Conservation (phyloP, 768 basidiomycete species). For the Pleurotus pulmonarius region DNA sequence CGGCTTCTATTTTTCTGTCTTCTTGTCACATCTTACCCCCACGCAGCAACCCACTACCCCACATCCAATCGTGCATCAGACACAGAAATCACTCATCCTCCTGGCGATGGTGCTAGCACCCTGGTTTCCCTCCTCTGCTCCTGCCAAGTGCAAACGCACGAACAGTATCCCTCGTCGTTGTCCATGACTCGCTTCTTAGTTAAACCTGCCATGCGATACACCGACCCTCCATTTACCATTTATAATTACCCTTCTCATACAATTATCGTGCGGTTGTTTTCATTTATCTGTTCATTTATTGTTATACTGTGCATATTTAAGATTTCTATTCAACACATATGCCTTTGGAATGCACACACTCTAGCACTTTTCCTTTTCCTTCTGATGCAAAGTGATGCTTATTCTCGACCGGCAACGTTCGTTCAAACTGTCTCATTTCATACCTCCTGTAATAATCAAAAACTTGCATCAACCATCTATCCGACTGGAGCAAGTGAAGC, state of each 20-base stretch:
- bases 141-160: background rate
- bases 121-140: background rate
- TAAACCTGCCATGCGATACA: background rate
- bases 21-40: background rate
- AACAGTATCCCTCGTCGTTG: background rate
- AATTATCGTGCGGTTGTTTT: background rate
- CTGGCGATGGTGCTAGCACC: slow-evolving; percentile 8
- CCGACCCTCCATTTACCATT: background rate
- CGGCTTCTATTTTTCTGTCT: background rate
- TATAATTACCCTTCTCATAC: background rate
- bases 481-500: background rate
- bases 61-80: slow-evolving; percentile 1
- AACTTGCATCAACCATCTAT: background rate
- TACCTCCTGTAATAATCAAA: slow-evolving; percentile 6
- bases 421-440: background rate
- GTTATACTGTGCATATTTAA: slow-evolving; percentile 8
- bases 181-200: background rate
- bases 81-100: slow-evolving; percentile 2
- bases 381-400: background rate
- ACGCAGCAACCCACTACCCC: background rate
- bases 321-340: background rate
- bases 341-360: background rate
- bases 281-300: slow-evolving; percentile 5
- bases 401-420: background rate
- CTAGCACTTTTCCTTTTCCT: background rate